Evolutionary conservation across 2,329 filamentous ascomycete species (phyloP).

Genomic region (Colletotrichum sp.): DNA sequence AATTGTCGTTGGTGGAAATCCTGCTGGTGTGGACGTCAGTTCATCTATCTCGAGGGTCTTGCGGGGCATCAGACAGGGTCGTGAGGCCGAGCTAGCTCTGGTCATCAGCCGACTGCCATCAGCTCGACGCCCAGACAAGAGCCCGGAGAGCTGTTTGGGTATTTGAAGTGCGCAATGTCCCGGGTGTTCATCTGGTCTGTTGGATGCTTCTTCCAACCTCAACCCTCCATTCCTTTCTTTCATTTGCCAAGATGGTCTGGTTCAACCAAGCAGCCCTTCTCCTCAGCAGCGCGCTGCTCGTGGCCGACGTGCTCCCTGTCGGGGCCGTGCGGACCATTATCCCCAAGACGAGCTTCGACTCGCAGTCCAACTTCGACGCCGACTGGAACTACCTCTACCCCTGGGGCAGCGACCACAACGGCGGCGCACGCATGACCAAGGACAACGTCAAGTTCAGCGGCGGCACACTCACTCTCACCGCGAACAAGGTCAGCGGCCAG

Average conservation of each 20-base stretch:
- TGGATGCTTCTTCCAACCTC: not conserved
- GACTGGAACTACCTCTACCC: constrained; percentile 59
- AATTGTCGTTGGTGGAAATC: not conserved
- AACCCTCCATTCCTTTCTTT: not conserved
- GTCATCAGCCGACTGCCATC: not conserved
- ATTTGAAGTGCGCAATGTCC: not conserved
- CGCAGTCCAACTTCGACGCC: constrained; percentile 35
- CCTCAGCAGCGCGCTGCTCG: constrained; percentile 6
- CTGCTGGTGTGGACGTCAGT: not conserved
- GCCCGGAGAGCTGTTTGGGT: not conserved
- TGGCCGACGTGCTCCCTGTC: constrained; percentile 6
- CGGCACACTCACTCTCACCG: constrained; percentile 51
- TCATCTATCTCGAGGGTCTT: constrained; percentile 4
- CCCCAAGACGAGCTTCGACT: constrained; percentile 12
- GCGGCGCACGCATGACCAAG: constrained; percentile 58
- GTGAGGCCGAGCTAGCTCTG: not conserved
- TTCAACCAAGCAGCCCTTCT: constrained; percentile 1
- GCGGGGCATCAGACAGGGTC: not conserved
- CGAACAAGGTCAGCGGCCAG: constrained; percentile 47
- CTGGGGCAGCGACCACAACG: constrained; percentile 62
- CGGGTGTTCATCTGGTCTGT: not conserved
- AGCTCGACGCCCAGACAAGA: not conserved
- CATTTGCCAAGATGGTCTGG: constrained; percentile 1
- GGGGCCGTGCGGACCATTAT: constrained; percentile 12
- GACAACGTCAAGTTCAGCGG: constrained; percentile 45